Evolutionary conservation across 768 basidiomycete genomes (phyloP), one percentile per base, ranked within the genome.

Genomic region (Fomitopsis pulvina): DNA sequence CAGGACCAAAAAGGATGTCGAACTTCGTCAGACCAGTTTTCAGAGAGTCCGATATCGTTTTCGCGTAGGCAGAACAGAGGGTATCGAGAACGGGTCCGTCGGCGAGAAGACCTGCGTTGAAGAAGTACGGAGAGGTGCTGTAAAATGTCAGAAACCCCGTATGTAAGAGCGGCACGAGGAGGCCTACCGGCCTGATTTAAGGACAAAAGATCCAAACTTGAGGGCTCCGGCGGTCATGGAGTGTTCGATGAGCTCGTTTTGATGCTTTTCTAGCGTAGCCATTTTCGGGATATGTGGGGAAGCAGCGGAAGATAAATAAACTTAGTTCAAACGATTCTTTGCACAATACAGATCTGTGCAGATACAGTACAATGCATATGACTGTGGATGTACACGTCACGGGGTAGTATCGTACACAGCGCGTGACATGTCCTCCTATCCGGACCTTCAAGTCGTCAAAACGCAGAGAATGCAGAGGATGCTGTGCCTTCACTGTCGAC

Each of bases 51-150:
- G 78, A 71, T 61, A 97, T 88, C 11, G 88, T 85, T 1, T 82
- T 68, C 2, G 95, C 91, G 58, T 94, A 97, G 3, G 93, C 90
- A 2, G 77, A 71, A 8, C 92, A 82, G 41, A 95, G 71, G 2
- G 83, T 74, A 28, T 83, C 68, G 41, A 98, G 80, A 32, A 95
- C 81, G 0, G 85, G 79, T 0, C 93, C 92, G 2, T 85, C 82
- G 64, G 82, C 88, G 56, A 99, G 75, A 20, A 92, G 77, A 10
- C 91, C 91, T 2, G 93, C 92, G 61, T 97, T 97, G 76, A 97
- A 93, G 67, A 97, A 99, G 70, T 98, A 98, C 1, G 95, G 96
- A 7, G 95, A 99, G n/a, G n/a, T n/a, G n/a, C n/a, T n/a, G n/a
- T n/a, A n/a, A n/a, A n/a, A n/a, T n/a, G n/a, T n/a, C n/a, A n/a